Evolutionary conservation across 2,329 filamentous ascomycete species (phyloP).

Genomic region (Cladophialophora carrionii): DNA sequence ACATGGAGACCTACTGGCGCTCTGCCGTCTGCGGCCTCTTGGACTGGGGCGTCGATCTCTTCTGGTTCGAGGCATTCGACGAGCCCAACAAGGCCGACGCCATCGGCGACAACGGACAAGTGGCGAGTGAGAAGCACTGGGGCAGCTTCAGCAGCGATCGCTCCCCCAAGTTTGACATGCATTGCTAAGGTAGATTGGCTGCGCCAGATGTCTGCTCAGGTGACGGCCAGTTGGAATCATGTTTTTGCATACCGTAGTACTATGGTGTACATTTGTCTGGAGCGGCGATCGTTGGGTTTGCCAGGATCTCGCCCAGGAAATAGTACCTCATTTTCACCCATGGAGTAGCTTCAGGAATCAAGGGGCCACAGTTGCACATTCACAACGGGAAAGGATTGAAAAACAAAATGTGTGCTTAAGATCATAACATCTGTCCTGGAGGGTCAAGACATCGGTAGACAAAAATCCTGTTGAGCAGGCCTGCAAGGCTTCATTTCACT

Average conservation of each 20-base stretch:
- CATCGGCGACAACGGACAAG: slow-evolving; percentile 64
- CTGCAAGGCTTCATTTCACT: neutral
- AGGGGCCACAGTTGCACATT: neutral
- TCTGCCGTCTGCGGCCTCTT: slow-evolving; percentile 66
- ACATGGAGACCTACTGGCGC: slow-evolving; percentile 64
- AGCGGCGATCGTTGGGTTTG: neutral
- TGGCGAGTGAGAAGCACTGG: slow-evolving; percentile 69
- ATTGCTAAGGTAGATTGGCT: slow-evolving; percentile 18
- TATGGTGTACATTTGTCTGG: neutral
- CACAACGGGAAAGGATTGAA: neutral
- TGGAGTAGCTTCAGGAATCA: neutral
- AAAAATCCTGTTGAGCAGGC: neutral
- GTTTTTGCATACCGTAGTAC: neutral
- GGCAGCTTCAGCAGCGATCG: slow-evolving; percentile 67
- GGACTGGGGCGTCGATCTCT: slow-evolving; percentile 68
- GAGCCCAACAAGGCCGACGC: slow-evolving; percentile 71
- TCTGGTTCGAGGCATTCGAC: slow-evolving; percentile 73
- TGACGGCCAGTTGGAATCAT: neutral
- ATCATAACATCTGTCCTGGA: neutral
- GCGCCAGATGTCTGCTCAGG: neutral
- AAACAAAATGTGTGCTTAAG: neutral
- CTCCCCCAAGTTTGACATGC: slow-evolving; percentile 44
- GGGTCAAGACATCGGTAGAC: neutral
- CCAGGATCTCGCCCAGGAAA: neutral
- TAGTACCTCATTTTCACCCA: neutral